These are phyloP conservation scores for Collybiopsis luxurians DNA, from an alignment of 768 basidiomycete genomes.

Conservation along the genomic window DNA sequence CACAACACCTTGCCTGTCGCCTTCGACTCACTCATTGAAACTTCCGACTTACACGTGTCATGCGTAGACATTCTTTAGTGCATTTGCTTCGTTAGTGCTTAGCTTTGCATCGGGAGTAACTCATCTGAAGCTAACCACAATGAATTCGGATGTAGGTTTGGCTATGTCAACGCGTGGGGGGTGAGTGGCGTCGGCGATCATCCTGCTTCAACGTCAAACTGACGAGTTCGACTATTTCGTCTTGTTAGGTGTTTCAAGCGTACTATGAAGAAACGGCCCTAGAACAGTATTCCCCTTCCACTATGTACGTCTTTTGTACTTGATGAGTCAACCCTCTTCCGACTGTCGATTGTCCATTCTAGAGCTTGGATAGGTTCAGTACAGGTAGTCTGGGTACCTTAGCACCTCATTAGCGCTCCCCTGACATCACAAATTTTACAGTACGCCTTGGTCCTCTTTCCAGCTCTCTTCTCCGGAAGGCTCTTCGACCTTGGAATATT, in stretches of 20 bases:
- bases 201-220: background rate
- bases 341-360: background rate
- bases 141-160: conserved; percentile 27
- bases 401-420: background rate
- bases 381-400: conserved; percentile 32
- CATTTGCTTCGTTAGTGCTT: conserved; percentile 2
- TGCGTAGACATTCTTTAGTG: background rate
- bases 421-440: conserved; percentile 13
- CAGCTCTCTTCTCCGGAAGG: conserved; percentile 44
- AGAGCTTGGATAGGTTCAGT: conserved; percentile 61
- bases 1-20: no score
- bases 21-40: no score
- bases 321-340: background rate
- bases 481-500: conserved; percentile 54
- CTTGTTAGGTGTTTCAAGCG: conserved; percentile 24
- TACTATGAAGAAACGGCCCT: conserved; percentile 1
- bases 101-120: no score
- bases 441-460: conserved; percentile 43
- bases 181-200: conserved; percentile 19
- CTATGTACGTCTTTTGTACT: background rate
- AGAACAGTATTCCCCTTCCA: background rate
- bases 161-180: conserved; percentile 46
- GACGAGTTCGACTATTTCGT: background rate
- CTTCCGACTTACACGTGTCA: background rate
- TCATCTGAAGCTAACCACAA: no score